Evolutionary conservation across 345 rosid genomes (phyloP).

Genomic region (Hibiscus trionum): DNA sequence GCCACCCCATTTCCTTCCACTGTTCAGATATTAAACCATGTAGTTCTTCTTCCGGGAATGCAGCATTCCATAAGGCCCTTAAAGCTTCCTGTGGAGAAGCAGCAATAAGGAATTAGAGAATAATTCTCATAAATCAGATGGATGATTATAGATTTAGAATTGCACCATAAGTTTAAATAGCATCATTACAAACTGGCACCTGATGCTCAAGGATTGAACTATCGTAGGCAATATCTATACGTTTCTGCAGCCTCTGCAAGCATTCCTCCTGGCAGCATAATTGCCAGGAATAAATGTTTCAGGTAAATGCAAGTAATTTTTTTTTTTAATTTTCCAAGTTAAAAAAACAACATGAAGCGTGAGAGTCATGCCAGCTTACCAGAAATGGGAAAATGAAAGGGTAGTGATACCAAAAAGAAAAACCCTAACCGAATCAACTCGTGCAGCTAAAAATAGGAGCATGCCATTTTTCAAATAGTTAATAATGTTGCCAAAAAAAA

Average conservation of each 20-base stretch:
- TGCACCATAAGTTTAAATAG: not conserved
- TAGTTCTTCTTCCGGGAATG: conserved; percentile 92
- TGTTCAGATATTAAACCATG: conserved; percentile 83
- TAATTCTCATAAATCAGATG: not conserved
- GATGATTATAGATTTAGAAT: not conserved
- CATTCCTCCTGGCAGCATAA: conserved; percentile 67
- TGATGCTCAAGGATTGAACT: conserved; percentile 74
- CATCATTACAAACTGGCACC: conserved; percentile 31
- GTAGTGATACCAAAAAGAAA: not conserved
- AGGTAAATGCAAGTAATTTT: not conserved
- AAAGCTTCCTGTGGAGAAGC: conserved; percentile 62
- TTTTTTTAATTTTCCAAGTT: not conserved
- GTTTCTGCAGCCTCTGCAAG: conserved; percentile 73
- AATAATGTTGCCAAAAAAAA: not conserved
- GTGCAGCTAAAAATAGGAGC: conserved; percentile 1
- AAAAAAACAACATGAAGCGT: not conserved
- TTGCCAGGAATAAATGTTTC: conserved; percentile 3
- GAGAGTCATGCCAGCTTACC: not conserved
- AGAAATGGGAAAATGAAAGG: not conserved
- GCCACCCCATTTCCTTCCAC: conserved; percentile 99
- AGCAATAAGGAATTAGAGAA: conserved; percentile 15
- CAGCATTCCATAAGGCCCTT: conserved; percentile 75
- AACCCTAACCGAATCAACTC: not conserved
- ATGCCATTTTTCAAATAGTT: not conserved
- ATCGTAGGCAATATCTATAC: conserved; percentile 82